phyloP scores from a whole-genome alignment of 192 early-diverging fungal genomes.

The Backusella morwellensis region DNA sequence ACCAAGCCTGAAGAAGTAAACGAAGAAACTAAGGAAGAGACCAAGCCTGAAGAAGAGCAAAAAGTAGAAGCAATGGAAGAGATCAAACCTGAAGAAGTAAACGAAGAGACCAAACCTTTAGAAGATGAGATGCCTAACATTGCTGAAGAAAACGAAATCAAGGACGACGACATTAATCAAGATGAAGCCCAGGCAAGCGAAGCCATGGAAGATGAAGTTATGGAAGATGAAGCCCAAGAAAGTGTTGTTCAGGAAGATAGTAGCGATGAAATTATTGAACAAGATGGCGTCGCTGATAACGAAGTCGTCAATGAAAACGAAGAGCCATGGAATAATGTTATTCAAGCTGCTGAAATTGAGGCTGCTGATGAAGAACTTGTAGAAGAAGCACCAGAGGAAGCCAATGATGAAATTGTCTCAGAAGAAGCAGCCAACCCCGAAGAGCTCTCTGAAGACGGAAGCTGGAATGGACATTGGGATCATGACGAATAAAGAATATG shows the following conservation, averaged over 20 bases:
- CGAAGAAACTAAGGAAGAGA: not conserved
- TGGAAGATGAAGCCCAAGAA: not conserved
- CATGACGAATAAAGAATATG: not conserved
- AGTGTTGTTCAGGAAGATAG: not conserved
- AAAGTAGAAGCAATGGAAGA: not conserved
- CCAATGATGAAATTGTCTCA: not conserved
- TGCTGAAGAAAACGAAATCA: not conserved
- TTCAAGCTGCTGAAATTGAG: not conserved
- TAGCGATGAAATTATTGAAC: not conserved
- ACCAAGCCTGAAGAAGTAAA: not conserved
- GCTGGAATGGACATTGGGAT: not conserved
- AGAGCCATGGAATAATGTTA: not conserved
- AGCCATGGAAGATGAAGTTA: not conserved
- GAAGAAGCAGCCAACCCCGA: not conserved
- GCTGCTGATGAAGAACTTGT: not conserved
- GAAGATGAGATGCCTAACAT: not conserved
- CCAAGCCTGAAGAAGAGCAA: not conserved
- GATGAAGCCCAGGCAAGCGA: not conserved
- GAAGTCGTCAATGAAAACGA: not conserved
- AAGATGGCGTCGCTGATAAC: not conserved
- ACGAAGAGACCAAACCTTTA: not conserved
- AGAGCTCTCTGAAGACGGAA: not conserved
- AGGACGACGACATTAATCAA: not conserved
- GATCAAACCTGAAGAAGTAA: not conserved
- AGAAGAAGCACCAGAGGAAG: not conserved